These are phyloP conservation scores for Penicillium sp. DNA, from an alignment of 2,329 filamentous ascomycete species.

Conservation along the genomic window DNA sequence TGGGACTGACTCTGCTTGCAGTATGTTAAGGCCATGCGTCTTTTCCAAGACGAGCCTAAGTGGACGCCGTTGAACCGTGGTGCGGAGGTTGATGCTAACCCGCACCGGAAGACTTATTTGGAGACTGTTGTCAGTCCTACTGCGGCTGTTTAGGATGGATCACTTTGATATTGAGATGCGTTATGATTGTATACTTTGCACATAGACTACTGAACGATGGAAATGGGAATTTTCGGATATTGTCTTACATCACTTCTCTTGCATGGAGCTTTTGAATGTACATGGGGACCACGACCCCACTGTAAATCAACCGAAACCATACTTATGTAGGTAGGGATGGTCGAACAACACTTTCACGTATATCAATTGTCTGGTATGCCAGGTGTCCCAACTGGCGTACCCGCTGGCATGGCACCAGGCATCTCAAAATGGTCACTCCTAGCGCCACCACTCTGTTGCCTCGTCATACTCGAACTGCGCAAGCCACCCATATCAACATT, in stretches of 20 bases:
- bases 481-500: slow-evolving; percentile 32
- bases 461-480: slow-evolving; percentile 32
- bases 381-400: slow-evolving; percentile 5
- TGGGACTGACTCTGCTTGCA: slow-evolving; percentile 38
- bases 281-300: neutral
- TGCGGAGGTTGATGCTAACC: slow-evolving; percentile 72
- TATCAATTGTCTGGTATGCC: neutral
- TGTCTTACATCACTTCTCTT: neutral
- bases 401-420: slow-evolving; percentile 37
- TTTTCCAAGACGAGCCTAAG: slow-evolving; percentile 98
- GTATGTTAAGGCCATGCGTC: slow-evolving; percentile 93
- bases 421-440: slow-evolving; percentile 36
- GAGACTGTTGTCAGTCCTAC: slow-evolving; percentile 27
- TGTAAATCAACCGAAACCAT: neutral
- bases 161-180: slow-evolving; percentile 2
- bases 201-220: neutral
- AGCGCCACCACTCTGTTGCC: slow-evolving; percentile 28
- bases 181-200: slow-evolving; percentile 9
- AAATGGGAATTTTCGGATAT: neutral
- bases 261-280: neutral
- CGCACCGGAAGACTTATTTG: slow-evolving; percentile 75
- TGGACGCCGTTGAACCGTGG: slow-evolving; percentile 91
- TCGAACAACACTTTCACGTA: neutral
- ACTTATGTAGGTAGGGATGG: neutral
- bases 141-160: slow-evolving; percentile 21